Base-by-base conservation (phyloP, 345 rosid genomes). In the Brassica nigra region DNA sequence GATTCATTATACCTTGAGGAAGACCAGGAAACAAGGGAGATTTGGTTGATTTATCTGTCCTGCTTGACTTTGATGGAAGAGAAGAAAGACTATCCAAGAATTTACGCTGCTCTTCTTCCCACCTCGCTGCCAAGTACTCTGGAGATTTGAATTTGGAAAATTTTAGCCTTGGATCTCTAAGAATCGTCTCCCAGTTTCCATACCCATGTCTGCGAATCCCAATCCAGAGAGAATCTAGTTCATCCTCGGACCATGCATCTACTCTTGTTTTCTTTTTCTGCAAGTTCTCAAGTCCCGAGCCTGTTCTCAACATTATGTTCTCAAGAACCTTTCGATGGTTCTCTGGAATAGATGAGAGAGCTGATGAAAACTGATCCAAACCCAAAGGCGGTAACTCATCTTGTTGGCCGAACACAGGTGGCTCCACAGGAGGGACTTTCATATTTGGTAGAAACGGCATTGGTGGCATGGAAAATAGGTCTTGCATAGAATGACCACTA, bases 171-270 rank as follows among this genome's bases (percentile, higher is more conserved):
- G 89, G 87, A 85, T 96, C 99, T 79, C 91, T 87, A 33, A 96
- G 91, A 93, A 96, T 92, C 4, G 86, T 78, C 73, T 88, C 92
- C 99, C 99, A 96, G 49, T 90, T 90, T 66, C 98, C 99, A 71
- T 90, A 85, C 47, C 99, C 99, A 75, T 93, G 92, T 79, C 99
- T 90, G 66, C 99, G 97, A 72, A 96, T 85, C 69, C 99, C 99
- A 82, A 96, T 82, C 99, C 99, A 96, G 66, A 96, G 97, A 80
- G 85, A 92, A 92, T 96, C 99, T 65, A 96, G 93, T 82, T 96
- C 99, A 85, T 96, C 99, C 80, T 96, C 99, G 7, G 99, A 88
- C 99, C 99, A 96, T 62, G 85, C 74, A 78, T 96, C 97, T 12
- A 87, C 84, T 85, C 85, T 93, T 16, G 88, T 73, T 84, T 88